Evolutionary conservation across 805 yeast species (phyloP), one percentile per base, ranked within the genome.

Genomic region (Metschnikowia cubensis): DNA sequence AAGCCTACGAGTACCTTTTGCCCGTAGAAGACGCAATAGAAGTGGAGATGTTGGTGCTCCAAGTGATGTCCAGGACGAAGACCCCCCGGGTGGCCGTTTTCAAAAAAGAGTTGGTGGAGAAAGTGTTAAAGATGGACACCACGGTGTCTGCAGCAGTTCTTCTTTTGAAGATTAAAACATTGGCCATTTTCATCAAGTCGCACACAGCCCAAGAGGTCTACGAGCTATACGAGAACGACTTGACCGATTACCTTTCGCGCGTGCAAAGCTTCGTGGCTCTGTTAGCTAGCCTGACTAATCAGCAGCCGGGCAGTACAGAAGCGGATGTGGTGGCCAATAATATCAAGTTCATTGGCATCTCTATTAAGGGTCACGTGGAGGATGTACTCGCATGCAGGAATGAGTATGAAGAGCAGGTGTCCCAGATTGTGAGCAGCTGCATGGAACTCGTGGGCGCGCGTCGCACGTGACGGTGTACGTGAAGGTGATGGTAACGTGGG

Each of bases 341-440:
- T 53, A 47, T 67, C 18, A 61, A 60, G 50, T 72, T 65, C 51
- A 62, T 71, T 32, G 63, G 68, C 32, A 72, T 61, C 8, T 43
- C 46, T 20, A 43, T 43, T 17, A 43, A 43, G 39, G 46, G 46
- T 14, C 46, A 43, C 39, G 46, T 43, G 46, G 46, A 43, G 35
- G 46, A 43, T 14, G 18, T 41, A 10, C 32, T 13, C 7, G 32
- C 6, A 11, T 25, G 11, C 34, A 22, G 32, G 33, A 21, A 35
- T 21, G 37, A 35, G 15, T 10, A 18, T 22, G 22, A 11, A 38
- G 39, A 22, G 22, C 22, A 21, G 22, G 6, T 22, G 14, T 39
- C 17, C 15, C 8, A 7, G 8, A 43, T 43, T 15, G 40, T 33
- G 21, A 14, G 14, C 15, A 11, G 22, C 34, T 35, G 46, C 25